Evolutionary conservation across 352 stramenopile genomes (phyloP), one percentile per base, ranked within the genome.

Genomic region (Pythium guiyangense): DNA sequence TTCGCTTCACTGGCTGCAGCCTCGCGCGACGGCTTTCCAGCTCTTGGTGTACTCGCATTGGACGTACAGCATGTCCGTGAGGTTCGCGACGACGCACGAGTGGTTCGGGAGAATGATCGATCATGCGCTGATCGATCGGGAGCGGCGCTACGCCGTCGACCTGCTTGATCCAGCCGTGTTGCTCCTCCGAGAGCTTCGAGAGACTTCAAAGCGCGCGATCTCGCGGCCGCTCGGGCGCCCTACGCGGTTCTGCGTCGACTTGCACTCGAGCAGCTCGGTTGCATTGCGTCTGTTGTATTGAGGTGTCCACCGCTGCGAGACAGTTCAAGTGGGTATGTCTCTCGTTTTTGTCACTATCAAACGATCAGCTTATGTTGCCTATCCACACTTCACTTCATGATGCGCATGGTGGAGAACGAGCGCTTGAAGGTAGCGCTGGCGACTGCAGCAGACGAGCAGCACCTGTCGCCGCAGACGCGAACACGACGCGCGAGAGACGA

Each of bases 61-160:
- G 15, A 91, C 51, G 59, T 74, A 86, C 25, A 91, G 74, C 29
- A 54, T 72, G 58, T 89, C 71, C 1, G 76, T 84, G 47, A 91
- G 73, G 54, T 92, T 92, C 9, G 69, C 66, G 17, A 87, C 70
- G 17, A 86, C 73, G 39, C 81, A 91, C 26, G 79, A 59, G 43
- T 91, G 81, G 59, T 89, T 91, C 17, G 78, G 78, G 12, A 89
- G 56, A 35, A 89, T 78, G n/a, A n/a, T n/a, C n/a, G n/a, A 83
- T 51, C 59, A 91, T 71, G 18, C 70, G 72, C 43, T 75, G 54
- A 29, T 78, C 78, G 34, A 91, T 86, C 8, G 63, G 48, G 0
- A 78, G 78, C 0, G 67, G 63, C 10, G 69, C 55, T 35, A 83
- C 69, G 17, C 78, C 76, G 11, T 86, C 74, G 10, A 78, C 65